A percentile compares a stretch with the other conserved stretches of the same genome.
phyloP scores from a whole-genome alignment of 805 yeast species.

The Kuraishia cidri region DNA sequence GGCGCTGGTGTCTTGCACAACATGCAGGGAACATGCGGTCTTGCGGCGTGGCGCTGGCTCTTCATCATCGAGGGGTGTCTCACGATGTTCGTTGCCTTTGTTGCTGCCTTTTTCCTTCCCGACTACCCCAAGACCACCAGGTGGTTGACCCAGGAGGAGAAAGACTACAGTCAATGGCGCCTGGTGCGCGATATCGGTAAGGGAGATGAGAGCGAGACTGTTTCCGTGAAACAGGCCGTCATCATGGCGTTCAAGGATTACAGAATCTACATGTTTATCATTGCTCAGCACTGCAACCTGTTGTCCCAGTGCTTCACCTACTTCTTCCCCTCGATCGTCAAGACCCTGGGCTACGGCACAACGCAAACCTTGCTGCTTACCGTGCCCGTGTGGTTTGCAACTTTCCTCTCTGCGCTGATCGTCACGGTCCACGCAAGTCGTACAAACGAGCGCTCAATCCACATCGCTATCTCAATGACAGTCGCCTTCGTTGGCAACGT shows the following conservation, averaged over 20 bases:
- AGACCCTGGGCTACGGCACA: constrained; percentile 40
- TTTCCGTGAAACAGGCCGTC: constrained; percentile 1
- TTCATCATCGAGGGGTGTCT: constrained; percentile 38
- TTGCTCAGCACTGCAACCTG: constrained; percentile 1
- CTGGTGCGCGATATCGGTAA: too few species aligned
- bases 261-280: background rate
- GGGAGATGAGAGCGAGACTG: background rate
- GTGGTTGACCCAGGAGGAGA: constrained; percentile 1
- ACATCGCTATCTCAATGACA: constrained; percentile 31
- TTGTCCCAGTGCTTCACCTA: constrained; percentile 13
- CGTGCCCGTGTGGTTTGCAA: constrained; percentile 47
- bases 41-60: constrained; percentile 39
- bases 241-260: constrained; percentile 2
- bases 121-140: constrained; percentile 11
- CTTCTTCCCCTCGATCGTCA: constrained; percentile 54
- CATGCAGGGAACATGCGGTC: background rate
- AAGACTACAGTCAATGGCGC: constrained; percentile 1
- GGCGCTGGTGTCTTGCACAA: constrained; percentile 5
- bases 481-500: constrained; percentile 35
- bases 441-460: constrained; percentile 48
- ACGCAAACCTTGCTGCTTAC: constrained; percentile 46
- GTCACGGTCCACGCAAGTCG: too few species aligned
- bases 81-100: constrained; percentile 20
- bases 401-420: too few species aligned
- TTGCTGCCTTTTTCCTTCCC: constrained; percentile 24